A percentile compares a stretch with the other conserved stretches of the same genome.
Evolutionary conservation across 1,139 yeast genomes (phyloP).

Genomic region (Petasospora fabianii): DNA sequence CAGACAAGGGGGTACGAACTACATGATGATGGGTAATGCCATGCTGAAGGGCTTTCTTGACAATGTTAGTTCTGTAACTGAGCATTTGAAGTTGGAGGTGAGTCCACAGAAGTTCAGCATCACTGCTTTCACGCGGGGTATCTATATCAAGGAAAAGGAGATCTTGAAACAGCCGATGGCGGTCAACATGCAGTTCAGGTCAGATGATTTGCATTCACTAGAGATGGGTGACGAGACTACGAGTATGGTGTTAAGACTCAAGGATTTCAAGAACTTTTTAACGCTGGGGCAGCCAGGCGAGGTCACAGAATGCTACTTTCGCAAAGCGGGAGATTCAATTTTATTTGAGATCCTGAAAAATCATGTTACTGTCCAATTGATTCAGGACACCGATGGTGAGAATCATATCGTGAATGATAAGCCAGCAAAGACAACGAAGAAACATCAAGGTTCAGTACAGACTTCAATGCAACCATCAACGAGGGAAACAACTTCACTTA

Average conservation of each 20-base stretch:
- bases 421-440: conserved; percentile 2
- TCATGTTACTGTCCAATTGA: conserved; percentile 36
- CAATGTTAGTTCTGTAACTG: conserved; percentile 44
- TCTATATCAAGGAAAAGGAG: conserved; percentile 46
- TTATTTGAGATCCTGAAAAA: conserved; percentile 39
- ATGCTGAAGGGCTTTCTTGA: conserved; percentile 51
- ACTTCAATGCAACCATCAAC: background rate
- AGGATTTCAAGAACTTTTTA: conserved; percentile 51
- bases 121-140: conserved; percentile 51
- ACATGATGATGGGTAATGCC: conserved; percentile 41
- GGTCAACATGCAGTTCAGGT: conserved; percentile 45
- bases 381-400: conserved; percentile 44
- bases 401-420: conserved; percentile 9
- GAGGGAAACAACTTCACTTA: background rate
- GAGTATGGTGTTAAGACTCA: conserved; percentile 39
- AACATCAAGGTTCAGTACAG: background rate
- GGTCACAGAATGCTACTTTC: conserved; percentile 45
- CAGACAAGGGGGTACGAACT: conserved; percentile 33
- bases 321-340: conserved; percentile 51
- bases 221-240: conserved; percentile 9
- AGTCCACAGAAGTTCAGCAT: conserved; percentile 41
- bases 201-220: conserved; percentile 41
- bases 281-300: conserved; percentile 32
- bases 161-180: conserved; percentile 57
- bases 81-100: conserved; percentile 50